phyloP scores from a whole-genome alignment of 345 rosid genomes.

The Mangifera indica region DNA sequence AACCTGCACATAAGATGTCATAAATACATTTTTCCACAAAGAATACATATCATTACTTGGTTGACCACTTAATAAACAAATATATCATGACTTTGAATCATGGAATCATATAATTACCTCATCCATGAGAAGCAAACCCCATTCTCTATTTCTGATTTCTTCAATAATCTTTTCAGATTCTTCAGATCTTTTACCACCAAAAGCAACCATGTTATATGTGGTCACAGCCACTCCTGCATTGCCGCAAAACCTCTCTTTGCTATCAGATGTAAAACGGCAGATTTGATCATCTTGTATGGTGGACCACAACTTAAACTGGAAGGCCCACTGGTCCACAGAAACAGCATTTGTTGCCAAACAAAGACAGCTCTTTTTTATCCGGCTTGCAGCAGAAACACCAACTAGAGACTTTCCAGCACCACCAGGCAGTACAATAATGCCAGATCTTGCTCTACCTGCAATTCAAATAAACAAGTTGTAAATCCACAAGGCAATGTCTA shows the following conservation, averaged over 20 bases:
- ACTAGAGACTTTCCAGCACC: conserved; percentile 99
- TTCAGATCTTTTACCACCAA: conserved; percentile 96
- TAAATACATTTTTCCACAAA: conserved; percentile 2
- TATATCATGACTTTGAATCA: not conserved
- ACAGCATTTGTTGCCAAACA: conserved; percentile 98
- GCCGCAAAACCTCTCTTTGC: conserved; percentile 94
- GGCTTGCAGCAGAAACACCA: conserved; percentile 91
- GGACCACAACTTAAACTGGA: conserved; percentile 92
- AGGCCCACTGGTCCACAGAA: conserved; percentile 99
- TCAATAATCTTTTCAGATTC: conserved; percentile 95
- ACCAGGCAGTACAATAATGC: conserved; percentile 94
- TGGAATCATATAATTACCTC: conserved; percentile 48
- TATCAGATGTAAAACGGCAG: conserved; percentile 94
- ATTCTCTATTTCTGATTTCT: conserved; percentile 96
- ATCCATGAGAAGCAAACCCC: conserved; percentile 98
- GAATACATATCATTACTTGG: not conserved
- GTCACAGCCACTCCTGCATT: conserved; percentile 98
- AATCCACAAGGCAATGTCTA: conserved; percentile 3
- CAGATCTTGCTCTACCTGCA: conserved; percentile 96
- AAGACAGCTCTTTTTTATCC: conserved; percentile 93
- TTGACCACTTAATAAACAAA: not conserved
- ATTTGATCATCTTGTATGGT: conserved; percentile 84
- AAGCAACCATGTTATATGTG: conserved; percentile 97
- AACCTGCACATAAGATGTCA: conserved; percentile 45
- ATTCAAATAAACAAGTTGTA: conserved; percentile 18